Base-by-base conservation (phyloP, 441 rosid species). In the Pelargonium australe region DNA sequence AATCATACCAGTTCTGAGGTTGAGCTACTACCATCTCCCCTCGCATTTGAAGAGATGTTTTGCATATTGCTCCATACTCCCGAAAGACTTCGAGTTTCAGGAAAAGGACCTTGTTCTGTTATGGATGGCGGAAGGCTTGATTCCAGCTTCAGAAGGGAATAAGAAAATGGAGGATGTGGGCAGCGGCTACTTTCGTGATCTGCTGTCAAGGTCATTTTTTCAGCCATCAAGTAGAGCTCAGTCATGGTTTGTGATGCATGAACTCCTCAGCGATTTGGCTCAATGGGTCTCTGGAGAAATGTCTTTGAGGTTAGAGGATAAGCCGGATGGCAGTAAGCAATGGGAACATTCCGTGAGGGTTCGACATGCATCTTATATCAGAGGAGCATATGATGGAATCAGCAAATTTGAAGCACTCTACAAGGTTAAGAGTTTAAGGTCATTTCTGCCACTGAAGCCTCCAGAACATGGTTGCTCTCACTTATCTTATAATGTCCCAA, bases 11-110 rank as follows among this genome's bases (percentile, higher is more conserved):
- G 68, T 68, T n/a, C 53, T 81, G 0, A 71, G 73, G 47, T 61
- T 81, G 44, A 81, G 85, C 64, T 81, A 79, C 41, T 64, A 73
- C 60, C 73, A 78, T 51, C 76, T 81, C 14, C 82, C 82, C 9
- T 57, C 82, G 1, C 40, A 76, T 8, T 71, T 80, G 19, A 82
- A 80, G 49, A 72, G 44, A 10, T 80, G 80, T 57, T 82, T 82
- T 7, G 74, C 80, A 7, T 80, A 73, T 5, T 82, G 80, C 76
- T 71, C 81, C 0, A 2, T 80, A 12, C 72, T 82, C 65, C 82
- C 77, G 2, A 61, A 71, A 51, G 76, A 53, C 43, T 70, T 73
- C 0, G 55, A 44, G 28, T 78, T 82, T 63, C 23, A 57, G 13
- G 66, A 77, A 49, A 47, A 73, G 0, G 44, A 64, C 0, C 47